phyloP scores from a whole-genome alignment of 257 asterid genomes.

The Jaltomata sinuosa region DNA sequence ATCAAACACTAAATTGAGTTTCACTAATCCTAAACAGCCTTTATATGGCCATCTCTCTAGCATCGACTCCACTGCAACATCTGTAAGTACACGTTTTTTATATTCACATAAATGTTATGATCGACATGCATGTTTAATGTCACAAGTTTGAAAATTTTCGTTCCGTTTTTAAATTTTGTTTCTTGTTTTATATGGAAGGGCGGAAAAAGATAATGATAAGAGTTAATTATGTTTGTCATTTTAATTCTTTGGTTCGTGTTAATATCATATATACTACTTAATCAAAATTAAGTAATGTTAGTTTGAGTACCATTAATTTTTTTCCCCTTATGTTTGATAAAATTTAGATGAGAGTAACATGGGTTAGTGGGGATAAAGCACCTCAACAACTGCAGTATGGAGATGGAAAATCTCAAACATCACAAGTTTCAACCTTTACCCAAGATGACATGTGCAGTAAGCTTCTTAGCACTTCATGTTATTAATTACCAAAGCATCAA shows the following conservation, averaged over 20 bases:
- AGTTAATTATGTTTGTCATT: no score
- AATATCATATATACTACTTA: background rate
- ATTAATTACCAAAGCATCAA: no score
- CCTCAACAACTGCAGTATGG: conserved; percentile 61
- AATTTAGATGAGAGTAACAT: conserved; percentile 63
- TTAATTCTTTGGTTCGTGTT: background rate
- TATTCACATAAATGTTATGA: background rate
- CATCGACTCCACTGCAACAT: conserved; percentile 50
- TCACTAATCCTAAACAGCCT: conserved; percentile 59
- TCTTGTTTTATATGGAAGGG: no score
- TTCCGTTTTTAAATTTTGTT: no score
- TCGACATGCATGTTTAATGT: background rate
- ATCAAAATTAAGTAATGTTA: background rate
- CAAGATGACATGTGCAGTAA: conserved; percentile 70
- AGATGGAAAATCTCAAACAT: conserved; percentile 22
- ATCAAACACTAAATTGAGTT: conserved; percentile 16
- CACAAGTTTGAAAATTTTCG: background rate
- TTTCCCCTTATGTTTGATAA: background rate
- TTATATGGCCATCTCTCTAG: conserved; percentile 59
- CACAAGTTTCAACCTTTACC: conserved; percentile 58
- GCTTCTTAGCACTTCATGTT: background rate
- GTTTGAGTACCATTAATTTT: background rate
- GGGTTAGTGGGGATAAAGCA: conserved; percentile 72
- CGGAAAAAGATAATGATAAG: no score
- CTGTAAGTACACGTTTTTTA: conserved; percentile 25